Evolutionary conservation across 2,329 filamentous ascomycete species (phyloP), one percentile per base, ranked within the genome.

Genomic region (Pseudogymnoascus pannorum): DNA sequence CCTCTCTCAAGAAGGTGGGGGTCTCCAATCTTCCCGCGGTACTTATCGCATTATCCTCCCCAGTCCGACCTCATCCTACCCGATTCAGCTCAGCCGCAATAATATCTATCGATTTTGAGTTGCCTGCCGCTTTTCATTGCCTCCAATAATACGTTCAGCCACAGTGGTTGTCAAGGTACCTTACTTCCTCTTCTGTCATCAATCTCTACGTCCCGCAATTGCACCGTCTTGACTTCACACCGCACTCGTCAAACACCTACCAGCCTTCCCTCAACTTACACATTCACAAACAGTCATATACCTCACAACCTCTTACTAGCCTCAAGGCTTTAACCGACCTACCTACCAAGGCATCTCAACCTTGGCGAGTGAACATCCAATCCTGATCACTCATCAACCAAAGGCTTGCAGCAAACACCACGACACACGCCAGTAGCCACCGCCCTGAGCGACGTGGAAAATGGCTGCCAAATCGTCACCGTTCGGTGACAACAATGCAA

Each of bases 81-180:
- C 42, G 42, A 48, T 48, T 48, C 42, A 48, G 42, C 42, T n/a
- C n/a, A n/a, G n/a, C n/a, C 42, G 42, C 42, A 48, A 48, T 48
- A 48, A 26, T 48, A 48, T 26, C 22, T 48, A 48, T 48, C 42
- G 42, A 48, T 48, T 48, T 24, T 48, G 22, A 48, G 20, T 16
- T 18, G 16, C 38, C 36, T 48, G 11, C 40, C 40, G 40, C 12
- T 20, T 44, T 48, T 48, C 22, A 48, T 48, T 48, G 20, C 42
- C 42, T 26, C 22, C 20, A 3, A 8, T 26, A 8, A 48, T 48
- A 48, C 20, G 42, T n/a, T 7, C 42, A 48, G 42, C 42, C 42
- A 48, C 42, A 48, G 22, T 48, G 26, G 14, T 48, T 26, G 12
- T n/a, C 18, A 26, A 48, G 42, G 42, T 48, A 48, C 42, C 42